Evolutionary conservation across 2,329 filamentous ascomycete genomes (phyloP).

Genomic region (Xylaria sp.): DNA sequence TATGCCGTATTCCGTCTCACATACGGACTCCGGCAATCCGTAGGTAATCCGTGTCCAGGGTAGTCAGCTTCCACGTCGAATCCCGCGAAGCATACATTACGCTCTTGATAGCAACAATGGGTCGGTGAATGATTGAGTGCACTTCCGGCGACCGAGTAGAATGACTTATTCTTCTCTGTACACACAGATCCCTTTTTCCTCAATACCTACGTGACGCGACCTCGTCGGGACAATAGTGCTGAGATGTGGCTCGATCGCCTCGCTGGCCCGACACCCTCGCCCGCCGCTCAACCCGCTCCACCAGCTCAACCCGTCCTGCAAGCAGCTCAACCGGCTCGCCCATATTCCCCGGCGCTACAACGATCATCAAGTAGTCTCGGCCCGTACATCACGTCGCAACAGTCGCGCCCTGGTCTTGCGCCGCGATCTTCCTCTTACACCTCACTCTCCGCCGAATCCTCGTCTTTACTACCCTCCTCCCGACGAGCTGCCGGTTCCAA

Average conservation of each 20-base stretch:
- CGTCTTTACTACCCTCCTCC: constrained; percentile 60
- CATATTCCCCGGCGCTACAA: constrained; percentile 65
- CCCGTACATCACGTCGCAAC: constrained; percentile 60
- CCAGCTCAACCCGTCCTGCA: constrained; percentile 50
- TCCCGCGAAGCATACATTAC: not conserved
- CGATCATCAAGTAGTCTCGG: constrained; percentile 64
- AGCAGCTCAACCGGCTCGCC: constrained; percentile 51
- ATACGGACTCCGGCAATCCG: too few relatives aligned
- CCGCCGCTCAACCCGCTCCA: constrained; percentile 42
- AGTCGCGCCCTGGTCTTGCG: constrained; percentile 56
- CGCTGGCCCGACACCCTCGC: constrained; percentile 62
- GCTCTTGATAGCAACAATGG: not conserved
- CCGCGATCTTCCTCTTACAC: constrained; percentile 71
- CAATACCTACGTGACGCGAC: constrained; percentile 11
- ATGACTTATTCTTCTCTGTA: not conserved
- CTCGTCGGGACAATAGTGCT: constrained; percentile 7
- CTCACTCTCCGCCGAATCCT: constrained; percentile 66
- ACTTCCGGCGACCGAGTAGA: not conserved
- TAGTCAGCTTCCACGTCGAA: not conserved
- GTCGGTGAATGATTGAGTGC: not conserved
- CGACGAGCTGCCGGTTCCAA: constrained; percentile 63
- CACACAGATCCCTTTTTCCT: not conserved
- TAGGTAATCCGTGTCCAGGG: too few relatives aligned
- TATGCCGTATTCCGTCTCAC: too few relatives aligned
- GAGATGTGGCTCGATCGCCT: constrained; percentile 89